Percentiles rank a stretch among this genome's conserved stretches.
Conservation (phyloP, 768 basidiomycete species). For the Termitomyces sp. region DNA sequence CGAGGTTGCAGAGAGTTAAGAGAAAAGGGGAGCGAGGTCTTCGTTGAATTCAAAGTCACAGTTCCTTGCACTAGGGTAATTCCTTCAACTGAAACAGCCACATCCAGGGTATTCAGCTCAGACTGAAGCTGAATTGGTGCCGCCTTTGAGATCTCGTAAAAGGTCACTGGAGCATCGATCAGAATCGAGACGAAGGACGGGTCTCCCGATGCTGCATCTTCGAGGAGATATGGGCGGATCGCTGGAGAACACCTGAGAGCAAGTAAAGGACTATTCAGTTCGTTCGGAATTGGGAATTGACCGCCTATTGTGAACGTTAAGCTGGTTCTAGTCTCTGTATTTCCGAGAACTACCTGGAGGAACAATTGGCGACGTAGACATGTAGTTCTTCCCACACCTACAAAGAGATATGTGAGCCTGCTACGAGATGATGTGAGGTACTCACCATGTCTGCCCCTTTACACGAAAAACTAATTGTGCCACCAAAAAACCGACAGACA, state of each 20-base stretch:
- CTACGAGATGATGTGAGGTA: neutral
- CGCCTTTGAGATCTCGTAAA: conserved; percentile 45
- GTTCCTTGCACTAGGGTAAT: conserved; percentile 36
- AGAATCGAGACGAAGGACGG: conserved; percentile 41
- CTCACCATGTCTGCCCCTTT: conserved; percentile 19
- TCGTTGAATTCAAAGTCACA: conserved; percentile 52
- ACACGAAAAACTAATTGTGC: conserved; percentile 1
- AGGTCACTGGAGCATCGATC: conserved; percentile 50
- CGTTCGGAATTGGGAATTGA: conserved; percentile 38
- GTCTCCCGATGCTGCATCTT: conserved; percentile 35
- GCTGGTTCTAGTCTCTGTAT: conserved; percentile 2
- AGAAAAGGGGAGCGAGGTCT: conserved; percentile 46
- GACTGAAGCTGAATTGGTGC: conserved; percentile 32
- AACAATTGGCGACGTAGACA: conserved; percentile 35
- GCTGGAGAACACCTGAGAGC: conserved; percentile 58
- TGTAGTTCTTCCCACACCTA: conserved; percentile 61
- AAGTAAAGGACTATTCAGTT: conserved; percentile 41
- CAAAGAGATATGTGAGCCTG: conserved; percentile 20
- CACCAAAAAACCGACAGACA: neutral
- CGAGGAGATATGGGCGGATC: conserved; percentile 57
- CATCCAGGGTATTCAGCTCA: conserved; percentile 28
- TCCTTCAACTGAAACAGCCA: conserved; percentile 47
- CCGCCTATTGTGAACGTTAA: conserved; percentile 30
- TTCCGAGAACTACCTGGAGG: conserved; percentile 35
- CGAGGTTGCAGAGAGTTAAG: conserved; percentile 43